Base-by-base conservation (phyloP, 352 stramenopile species). In the Elongisporangium undulatum region DNA sequence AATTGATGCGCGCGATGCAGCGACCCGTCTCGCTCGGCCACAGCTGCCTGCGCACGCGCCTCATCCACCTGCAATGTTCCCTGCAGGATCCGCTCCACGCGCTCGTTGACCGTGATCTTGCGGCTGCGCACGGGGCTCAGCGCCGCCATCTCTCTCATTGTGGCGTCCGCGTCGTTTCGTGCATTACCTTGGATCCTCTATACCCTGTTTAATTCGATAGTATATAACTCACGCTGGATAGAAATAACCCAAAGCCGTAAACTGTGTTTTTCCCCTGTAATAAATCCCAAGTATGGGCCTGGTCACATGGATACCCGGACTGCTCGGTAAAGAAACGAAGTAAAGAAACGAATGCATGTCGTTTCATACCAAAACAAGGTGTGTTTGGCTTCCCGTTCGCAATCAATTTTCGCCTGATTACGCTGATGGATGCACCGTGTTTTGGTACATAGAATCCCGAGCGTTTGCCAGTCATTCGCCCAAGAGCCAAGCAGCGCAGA, bases 71-170 rank as follows among this genome's bases (percentile, higher is more conserved):
- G 64, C 55, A 86, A 54, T 2, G 68, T 69, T 2, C 68, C 79
- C 55, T 84, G 67, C 48, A 87, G 61, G 53, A 89, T 89, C 21
- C 73, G 71, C 51, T 87, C 77, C 16, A 89, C 69, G 19, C 73
- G 73, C 51, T 89, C 79, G 49, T 89, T 89, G 6, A 89, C 79
- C 4, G 79, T 89, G 61, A 86, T 79, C 63, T 89, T 87, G 24
- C 79, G 69, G 34, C 34, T 45, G 34, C 34, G 34, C 34, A 45
- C 34, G 34, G 34, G 34, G 12, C 34, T 45, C 34, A 45, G 34
- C 6, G 34, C 34, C 10, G 34, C 34, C 34, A 45, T 45, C 34
- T 45, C 29, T 3, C 5, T 12, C 26, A 38, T 38, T 38, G 1
- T 8, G 9, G 4, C 3, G 26, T 8, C 26, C 34, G 34, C 7